Percentiles rank a stretch among this genome's conserved stretches.
These are phyloP conservation scores for Alisma plantagoaquatica DNA, from an alignment of 106 monocot genomes.

Conservation along the genomic window DNA sequence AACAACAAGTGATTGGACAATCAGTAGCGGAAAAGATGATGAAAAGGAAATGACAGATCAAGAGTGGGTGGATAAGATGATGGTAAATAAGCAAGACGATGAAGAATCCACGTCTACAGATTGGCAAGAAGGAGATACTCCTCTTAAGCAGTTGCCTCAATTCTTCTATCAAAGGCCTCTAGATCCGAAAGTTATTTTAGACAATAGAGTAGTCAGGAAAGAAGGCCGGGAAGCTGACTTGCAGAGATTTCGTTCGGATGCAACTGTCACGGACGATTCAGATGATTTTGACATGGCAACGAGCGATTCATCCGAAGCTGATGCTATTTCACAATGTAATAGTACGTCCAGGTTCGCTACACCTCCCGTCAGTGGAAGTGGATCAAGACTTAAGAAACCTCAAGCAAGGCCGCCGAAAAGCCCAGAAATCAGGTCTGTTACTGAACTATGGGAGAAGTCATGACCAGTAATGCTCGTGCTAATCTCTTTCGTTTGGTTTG, in stretches of 20 bases:
- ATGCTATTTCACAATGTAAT: conserved; percentile 45
- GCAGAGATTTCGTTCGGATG: conserved; percentile 31
- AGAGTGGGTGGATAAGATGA: conserved; percentile 86
- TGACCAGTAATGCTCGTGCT: too few species aligned
- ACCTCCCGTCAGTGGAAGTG: conserved; percentile 4
- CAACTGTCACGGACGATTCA: conserved; percentile 30
- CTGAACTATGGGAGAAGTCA: not conserved
- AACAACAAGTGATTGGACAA: conserved; percentile 38
- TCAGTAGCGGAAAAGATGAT: conserved; percentile 30
- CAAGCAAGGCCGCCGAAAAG: not conserved
- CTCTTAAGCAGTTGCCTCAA: conserved; percentile 33
- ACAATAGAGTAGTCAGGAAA: conserved; percentile 21
- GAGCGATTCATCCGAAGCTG: conserved; percentile 87
- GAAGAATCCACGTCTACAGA: conserved; percentile 23
- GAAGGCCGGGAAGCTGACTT: conserved; percentile 26
- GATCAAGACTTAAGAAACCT: conserved; percentile 4
- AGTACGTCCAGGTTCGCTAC: not conserved
- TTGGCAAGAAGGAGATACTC: conserved; percentile 34
- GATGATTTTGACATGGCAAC: conserved; percentile 72
- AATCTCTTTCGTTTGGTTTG: not conserved
- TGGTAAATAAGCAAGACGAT: conserved; percentile 69
- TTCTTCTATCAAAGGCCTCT: conserved; percentile 59
- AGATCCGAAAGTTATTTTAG: conserved; percentile 22
- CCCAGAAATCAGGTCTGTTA: conserved; percentile 13
- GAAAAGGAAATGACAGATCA: conserved; percentile 41